Conservation (phyloP, 2,329 filamentous ascomycete species). For the Cordyceps cicadae region DNA sequence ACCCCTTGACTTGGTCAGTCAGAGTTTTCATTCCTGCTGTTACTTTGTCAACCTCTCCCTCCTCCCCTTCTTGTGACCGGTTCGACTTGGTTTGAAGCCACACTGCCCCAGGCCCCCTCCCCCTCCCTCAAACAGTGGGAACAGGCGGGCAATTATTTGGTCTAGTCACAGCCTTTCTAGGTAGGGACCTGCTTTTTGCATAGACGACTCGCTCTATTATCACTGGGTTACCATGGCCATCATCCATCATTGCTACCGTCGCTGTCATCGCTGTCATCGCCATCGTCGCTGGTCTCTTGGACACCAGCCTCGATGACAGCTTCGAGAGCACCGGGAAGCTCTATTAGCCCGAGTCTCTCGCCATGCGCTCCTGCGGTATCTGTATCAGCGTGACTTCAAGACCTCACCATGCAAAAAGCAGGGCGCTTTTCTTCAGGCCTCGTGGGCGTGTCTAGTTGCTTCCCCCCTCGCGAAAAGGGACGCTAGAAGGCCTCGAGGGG, state of each 20-base stretch:
- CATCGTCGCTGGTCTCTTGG: too few species aligned
- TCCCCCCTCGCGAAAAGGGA: not conserved
- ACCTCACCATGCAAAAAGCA: too few species aligned
- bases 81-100: not conserved
- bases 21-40: not conserved
- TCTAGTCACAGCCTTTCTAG: not conserved
- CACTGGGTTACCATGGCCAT: too few species aligned
- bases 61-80: not conserved
- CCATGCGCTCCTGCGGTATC: too few species aligned
- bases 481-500: not conserved
- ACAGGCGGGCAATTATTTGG: not conserved
- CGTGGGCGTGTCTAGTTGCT: not conserved
- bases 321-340: too few species aligned
- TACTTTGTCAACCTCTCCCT: not conserved
- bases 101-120: not conserved
- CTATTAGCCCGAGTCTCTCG: too few species aligned
- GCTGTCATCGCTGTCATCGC: too few species aligned
- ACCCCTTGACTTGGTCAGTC: not conserved
- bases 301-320: too few species aligned
- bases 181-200: too few species aligned
- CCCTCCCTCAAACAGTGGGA: not conserved
- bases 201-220: too few species aligned
- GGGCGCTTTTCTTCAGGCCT: not conserved
- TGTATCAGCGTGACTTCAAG: too few species aligned
- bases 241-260: too few species aligned